These are phyloP conservation scores for Monosporozyma siamensis DNA, from an alignment of 805 yeast species.

Conservation along the genomic window DNA sequence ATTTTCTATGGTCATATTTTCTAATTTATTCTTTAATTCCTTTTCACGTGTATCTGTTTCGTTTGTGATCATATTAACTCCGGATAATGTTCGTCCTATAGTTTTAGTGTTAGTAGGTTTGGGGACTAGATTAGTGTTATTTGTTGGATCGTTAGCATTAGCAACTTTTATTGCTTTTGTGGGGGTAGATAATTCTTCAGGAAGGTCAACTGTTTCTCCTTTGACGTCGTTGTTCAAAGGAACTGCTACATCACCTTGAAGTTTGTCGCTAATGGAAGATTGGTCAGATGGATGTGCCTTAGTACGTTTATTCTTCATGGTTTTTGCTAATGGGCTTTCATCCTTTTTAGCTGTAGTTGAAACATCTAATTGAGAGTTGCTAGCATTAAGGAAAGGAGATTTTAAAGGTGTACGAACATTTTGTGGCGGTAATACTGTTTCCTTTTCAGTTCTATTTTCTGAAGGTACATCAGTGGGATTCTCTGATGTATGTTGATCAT, in stretches of 20 bases:
- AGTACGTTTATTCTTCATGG: no score
- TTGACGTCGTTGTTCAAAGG: not conserved
- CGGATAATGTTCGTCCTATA: not conserved
- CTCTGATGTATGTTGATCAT: no score
- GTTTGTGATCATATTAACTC: not conserved
- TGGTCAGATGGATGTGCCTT: not conserved
- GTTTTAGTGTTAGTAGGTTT: not conserved
- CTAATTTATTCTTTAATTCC: not conserved
- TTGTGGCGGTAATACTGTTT: no score
- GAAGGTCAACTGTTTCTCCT: not conserved
- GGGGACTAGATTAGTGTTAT: no score
- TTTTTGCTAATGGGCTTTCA: no score
- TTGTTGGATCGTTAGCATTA: not conserved
- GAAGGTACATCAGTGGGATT: no score
- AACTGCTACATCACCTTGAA: no score
- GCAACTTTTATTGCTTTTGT: not conserved
- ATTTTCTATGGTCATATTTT: slow-evolving; percentile 1
- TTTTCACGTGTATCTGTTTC: not conserved
- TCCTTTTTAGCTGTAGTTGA: no score
- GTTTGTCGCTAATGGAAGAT: not conserved
- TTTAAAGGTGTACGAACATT: no score
- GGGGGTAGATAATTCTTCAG: slow-evolving; percentile 6
- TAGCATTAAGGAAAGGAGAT: no score
- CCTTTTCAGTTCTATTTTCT: no score
- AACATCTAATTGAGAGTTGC: no score